A percentile compares a stretch with the other conserved stretches of the same genome.
Conservation (phyloP, 305 asterid genomes). For the Fraxinus floribunda region DNA sequence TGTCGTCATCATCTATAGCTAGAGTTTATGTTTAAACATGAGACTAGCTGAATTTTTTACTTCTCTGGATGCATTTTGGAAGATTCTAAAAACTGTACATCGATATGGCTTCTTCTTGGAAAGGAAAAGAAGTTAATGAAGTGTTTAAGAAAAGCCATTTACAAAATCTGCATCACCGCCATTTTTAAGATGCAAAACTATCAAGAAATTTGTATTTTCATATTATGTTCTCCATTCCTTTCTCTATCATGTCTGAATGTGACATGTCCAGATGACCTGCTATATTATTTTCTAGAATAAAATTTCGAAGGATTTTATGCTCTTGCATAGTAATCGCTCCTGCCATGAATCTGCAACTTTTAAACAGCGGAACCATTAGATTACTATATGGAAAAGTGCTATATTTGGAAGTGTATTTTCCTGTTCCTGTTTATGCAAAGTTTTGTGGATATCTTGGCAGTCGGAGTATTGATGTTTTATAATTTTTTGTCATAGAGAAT, state of each 20-base stretch:
- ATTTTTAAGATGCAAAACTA: conserved; percentile 8
- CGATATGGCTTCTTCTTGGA: conserved; percentile 8
- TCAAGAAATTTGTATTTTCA: neutral
- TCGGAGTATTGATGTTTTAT: neutral
- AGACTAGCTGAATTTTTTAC: neutral
- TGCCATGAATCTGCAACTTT: neutral
- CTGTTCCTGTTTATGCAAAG: conserved; percentile 11
- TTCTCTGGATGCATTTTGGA: neutral
- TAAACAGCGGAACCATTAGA: neutral
- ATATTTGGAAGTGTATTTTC: conserved; percentile 11
- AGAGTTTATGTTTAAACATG: neutral
- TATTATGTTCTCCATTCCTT: neutral
- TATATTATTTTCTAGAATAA: neutral
- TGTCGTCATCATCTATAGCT: neutral
- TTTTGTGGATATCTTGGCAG: conserved; percentile 7
- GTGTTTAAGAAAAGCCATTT: neutral
- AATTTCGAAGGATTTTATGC: neutral
- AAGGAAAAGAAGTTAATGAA: neutral
- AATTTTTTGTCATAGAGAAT: conserved; percentile 11
- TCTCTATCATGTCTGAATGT: neutral
- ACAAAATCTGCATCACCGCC: neutral
- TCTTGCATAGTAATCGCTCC: neutral
- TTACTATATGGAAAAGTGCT: neutral
- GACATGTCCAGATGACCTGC: neutral
- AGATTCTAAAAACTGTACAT: neutral